Evolutionary conservation across 495 filamentous ascomycete species (phyloP), one percentile per base, ranked within the genome.

Genomic region (Cetradonia linearis): DNA sequence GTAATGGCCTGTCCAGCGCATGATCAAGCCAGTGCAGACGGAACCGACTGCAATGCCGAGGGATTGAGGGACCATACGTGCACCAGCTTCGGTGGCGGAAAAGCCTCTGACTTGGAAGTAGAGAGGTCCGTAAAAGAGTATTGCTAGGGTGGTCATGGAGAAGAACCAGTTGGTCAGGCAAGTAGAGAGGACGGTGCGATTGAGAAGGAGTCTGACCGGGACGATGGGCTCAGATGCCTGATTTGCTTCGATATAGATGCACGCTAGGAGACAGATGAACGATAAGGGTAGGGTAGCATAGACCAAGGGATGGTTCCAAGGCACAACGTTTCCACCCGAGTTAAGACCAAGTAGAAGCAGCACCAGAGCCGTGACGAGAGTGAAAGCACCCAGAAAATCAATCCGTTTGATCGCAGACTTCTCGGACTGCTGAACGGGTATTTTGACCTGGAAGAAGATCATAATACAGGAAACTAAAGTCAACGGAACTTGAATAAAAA

Each of bases 401-500:
- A 90, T 78, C 28, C 86, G 79, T 25, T 76, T 76, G 52, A 87
- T 70, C 28, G 79, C 76, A 28, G 84, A 81, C 62, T 77, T 80
- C 23, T 83, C 81, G 0, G 83, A 83, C 46, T 84, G 72, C 69
- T 88, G 93, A 38, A 87, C 82, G 0, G 90, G 91, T 14, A 93
- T 79, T 9, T 83, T 81, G 55, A 96, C 82, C 13, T 83, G 82
- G 65, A 82, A 75, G 54, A 73, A 80, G 1, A 87, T 87, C 36
- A 92, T 66, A 10, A 84, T 71, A 5, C 81, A 80, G 2, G 87
- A 91, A 0, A 87, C 66, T 11, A 86, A 68, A 30, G 76, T 66
- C 46, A 79, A 72, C 0, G 88, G 87, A 1, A 95, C 82, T 71
- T 95, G 92, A 25, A 89, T 71, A 36, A 91, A 73, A 68, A 96